Evolutionary conservation across 225 moss, liverwort and hornwort species (phyloP).

Genomic region (Sphagnum tenellum): DNA sequence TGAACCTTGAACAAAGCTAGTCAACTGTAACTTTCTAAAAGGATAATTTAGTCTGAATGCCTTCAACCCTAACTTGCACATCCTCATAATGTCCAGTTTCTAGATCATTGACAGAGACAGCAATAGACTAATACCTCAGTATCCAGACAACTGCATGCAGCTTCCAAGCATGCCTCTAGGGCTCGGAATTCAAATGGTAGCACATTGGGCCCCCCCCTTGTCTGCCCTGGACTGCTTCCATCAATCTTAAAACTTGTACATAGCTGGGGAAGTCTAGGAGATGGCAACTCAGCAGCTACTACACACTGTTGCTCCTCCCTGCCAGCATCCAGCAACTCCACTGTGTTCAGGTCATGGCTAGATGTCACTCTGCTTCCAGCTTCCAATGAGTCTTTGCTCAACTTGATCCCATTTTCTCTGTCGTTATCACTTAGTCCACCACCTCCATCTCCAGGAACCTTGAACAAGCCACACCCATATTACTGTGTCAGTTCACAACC

Average conservation of each 20-base stretch:
- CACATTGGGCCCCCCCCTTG: slow-evolving; percentile 79
- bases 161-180: slow-evolving; percentile 95
- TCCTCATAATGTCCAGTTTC: too few species aligned
- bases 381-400: slow-evolving; percentile 30
- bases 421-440: slow-evolving; percentile 83
- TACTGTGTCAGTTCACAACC: too few species aligned
- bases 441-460: slow-evolving; percentile 80
- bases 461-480: not conserved
- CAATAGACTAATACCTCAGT: slow-evolving; percentile 40
- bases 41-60: too few species aligned
- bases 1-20: too few species aligned
- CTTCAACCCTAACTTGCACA: too few species aligned
- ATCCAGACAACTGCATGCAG: slow-evolving; percentile 90
- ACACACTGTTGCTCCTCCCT: slow-evolving; percentile 18
- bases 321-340: slow-evolving; percentile 11
- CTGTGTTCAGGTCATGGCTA: slow-evolving; percentile 25
- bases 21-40: too few species aligned
- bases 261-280: slow-evolving; percentile 20
- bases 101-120: too few species aligned
- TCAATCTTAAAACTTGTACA: slow-evolving; percentile 59
- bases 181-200: slow-evolving; percentile 98
- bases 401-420: slow-evolving; percentile 43
- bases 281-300: slow-evolving; percentile 9
- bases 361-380: slow-evolving; percentile 43
- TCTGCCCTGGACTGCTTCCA: slow-evolving; percentile 54